Conservation (phyloP, 2,329 filamentous ascomycete genomes). For the Fusarium torreyae region DNA sequence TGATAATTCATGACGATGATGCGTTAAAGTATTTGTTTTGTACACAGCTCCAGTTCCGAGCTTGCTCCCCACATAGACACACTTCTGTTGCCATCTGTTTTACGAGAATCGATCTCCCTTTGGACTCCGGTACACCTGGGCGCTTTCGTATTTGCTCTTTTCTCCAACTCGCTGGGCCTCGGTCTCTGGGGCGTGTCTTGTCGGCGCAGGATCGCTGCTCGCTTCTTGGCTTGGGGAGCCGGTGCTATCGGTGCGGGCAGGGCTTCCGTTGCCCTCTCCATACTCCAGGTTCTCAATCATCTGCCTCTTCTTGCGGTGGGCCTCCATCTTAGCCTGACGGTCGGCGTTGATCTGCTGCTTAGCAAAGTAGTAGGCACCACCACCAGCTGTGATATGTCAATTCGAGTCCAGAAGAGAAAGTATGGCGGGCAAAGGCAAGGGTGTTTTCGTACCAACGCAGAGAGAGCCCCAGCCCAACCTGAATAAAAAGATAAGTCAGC, state of each 20-base stretch:
- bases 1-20: constrained; percentile 32
- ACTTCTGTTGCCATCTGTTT: neutral
- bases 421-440: neutral
- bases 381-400: constrained; percentile 75
- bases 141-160: constrained; percentile 92
- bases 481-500: constrained; percentile 22
- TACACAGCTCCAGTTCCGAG: constrained; percentile 44
- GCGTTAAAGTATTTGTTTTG: constrained; percentile 40
- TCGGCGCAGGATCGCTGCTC: constrained; percentile 85
- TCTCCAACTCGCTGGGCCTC: constrained; percentile 77
- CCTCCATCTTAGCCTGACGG: constrained; percentile 79
- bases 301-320: constrained; percentile 75
- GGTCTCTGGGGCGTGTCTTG: constrained; percentile 82
- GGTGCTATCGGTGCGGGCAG: constrained; percentile 71
- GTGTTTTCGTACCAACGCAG: constrained; percentile 76
- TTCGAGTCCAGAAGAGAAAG: constrained; percentile 14
- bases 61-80: constrained; percentile 4
- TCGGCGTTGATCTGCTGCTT: constrained; percentile 96
- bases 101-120: constrained; percentile 90
- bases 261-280: constrained; percentile 60
- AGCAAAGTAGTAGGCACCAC: constrained; percentile 94
- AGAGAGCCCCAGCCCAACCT: constrained; percentile 95
- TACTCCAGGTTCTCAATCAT: constrained; percentile 70
- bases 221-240: constrained; percentile 80
- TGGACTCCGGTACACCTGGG: constrained; percentile 79